Percentiles rank a stretch among this genome's conserved stretches.
These are phyloP conservation scores for Aureobasidium sp. DNA, from an alignment of 2,329 filamentous ascomycete genomes.

Conservation along the genomic window DNA sequence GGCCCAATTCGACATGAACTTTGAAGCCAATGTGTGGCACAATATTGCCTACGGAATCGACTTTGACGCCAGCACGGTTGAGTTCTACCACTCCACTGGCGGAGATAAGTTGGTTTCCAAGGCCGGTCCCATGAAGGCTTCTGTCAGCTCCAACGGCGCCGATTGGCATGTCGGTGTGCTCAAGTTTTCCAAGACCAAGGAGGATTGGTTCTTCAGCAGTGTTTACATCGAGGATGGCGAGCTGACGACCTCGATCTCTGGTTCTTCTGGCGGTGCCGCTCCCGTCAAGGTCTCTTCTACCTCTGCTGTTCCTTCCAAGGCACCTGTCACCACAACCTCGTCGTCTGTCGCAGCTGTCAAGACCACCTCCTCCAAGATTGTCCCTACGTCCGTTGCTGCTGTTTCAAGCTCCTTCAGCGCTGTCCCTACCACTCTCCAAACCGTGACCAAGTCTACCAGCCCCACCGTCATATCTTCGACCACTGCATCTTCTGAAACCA, in stretches of 20 bases:
- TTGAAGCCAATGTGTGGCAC: constrained; percentile 61
- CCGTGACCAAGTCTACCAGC: neutral
- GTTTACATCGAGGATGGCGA: constrained; percentile 61
- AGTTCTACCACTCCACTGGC: constrained; percentile 64
- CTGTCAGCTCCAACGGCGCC: constrained; percentile 56
- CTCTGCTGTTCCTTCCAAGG: neutral
- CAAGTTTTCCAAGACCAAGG: constrained; percentile 53
- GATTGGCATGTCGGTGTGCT: constrained; percentile 70
- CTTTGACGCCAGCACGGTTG: constrained; percentile 55
- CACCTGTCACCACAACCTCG: neutral
- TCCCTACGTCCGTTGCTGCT: neutral
- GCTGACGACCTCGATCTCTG: constrained; percentile 24
- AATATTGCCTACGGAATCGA: constrained; percentile 70
- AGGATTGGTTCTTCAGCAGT: constrained; percentile 67
- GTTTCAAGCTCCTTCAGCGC: neutral
- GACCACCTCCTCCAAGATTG: neutral
- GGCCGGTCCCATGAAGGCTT: constrained; percentile 53
- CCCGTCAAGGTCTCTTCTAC: neutral
- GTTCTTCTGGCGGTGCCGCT: constrained; percentile 15
- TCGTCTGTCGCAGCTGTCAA: neutral
- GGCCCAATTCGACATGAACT: constrained; percentile 56
- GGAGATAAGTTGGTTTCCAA: constrained; percentile 50
- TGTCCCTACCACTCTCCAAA: constrained; percentile 5
- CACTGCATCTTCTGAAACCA: neutral
- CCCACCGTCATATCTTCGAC: neutral